Percentiles rank a stretch among this genome's conserved stretches.
Evolutionary conservation across 2,329 filamentous ascomycete species (phyloP).

Genomic region (Venturia nashicola): DNA sequence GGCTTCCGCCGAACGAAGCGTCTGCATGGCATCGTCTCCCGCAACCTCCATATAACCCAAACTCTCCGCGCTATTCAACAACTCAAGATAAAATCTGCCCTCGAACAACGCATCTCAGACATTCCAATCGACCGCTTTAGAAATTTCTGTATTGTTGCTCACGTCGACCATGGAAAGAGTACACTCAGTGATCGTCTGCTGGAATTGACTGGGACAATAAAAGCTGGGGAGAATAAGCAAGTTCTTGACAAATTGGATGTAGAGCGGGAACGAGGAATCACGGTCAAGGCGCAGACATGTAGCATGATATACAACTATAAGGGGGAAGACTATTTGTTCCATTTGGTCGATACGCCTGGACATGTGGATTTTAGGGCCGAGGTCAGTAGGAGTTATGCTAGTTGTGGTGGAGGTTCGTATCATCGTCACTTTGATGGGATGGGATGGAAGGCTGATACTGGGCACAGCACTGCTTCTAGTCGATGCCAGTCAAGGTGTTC

Average conservation of each 20-base stretch:
- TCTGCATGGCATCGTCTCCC: constrained; percentile 13
- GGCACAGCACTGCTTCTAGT: constrained; percentile 70
- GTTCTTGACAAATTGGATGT: constrained; percentile 95
- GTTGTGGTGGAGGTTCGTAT: constrained; percentile 60
- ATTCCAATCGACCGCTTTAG: constrained; percentile 72
- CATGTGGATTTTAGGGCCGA: constrained; percentile 97
- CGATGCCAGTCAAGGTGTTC: constrained; percentile 90
- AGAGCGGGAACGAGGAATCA: constrained; percentile 90
- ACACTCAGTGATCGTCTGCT: constrained; percentile 86
- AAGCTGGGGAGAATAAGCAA: constrained; percentile 80
- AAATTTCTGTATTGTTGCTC: constrained; percentile 97
- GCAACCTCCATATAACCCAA: constrained; percentile 12
- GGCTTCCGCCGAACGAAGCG: constrained; percentile 13
- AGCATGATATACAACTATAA: constrained; percentile 89
- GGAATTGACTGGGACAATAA: constrained; percentile 87
- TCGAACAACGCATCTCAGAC: constrained; percentile 54
- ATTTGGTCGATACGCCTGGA: constrained; percentile 91
- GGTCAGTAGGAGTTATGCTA: constrained; percentile 89
- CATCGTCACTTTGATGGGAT: not conserved
- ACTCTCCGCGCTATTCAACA: constrained; percentile 22
- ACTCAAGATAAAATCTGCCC: constrained; percentile 32
- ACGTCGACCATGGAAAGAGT: constrained; percentile 98
- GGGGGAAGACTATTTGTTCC: constrained; percentile 80
- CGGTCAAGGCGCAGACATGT: constrained; percentile 97
- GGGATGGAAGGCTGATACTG: not conserved